These are phyloP conservation scores for Candida khao-thaluensis DNA, from an alignment of 805 yeast genomes.

Conservation along the genomic window DNA sequence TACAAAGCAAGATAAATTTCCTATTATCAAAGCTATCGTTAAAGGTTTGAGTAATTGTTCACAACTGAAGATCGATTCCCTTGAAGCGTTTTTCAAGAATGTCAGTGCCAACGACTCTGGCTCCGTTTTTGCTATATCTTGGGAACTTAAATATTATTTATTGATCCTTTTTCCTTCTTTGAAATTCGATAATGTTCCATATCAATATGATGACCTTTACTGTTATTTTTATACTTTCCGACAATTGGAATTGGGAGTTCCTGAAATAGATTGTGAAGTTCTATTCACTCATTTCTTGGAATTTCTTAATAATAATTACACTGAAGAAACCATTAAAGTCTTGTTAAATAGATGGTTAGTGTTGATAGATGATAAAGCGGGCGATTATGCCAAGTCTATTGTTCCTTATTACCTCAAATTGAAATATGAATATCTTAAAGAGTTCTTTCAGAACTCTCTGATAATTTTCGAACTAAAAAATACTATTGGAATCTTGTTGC, in stretches of 20 bases:
- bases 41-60: conserved; percentile 43
- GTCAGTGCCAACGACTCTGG: not conserved
- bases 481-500: not conserved
- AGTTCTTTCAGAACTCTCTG: not conserved
- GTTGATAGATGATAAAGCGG: conserved; percentile 29
- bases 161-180: conserved; percentile 18
- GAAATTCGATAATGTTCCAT: not conserved
- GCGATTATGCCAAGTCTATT: conserved; percentile 1
- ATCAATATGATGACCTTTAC: conserved; percentile 13
- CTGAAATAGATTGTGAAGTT: not conserved
- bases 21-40: conserved; percentile 17
- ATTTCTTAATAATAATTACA: conserved; percentile 10
- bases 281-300: conserved; percentile 14
- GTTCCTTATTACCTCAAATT: conserved; percentile 1
- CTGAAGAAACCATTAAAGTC: conserved; percentile 13
- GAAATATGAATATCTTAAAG: not conserved
- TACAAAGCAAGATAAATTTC: not conserved
- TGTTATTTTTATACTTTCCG: conserved; percentile 47
- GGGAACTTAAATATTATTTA: conserved; percentile 49
- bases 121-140: conserved; percentile 21
- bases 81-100: conserved; percentile 7
- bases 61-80: conserved; percentile 19
- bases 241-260: conserved; percentile 43
- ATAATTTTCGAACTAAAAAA: conserved; percentile 2
- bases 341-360: conserved; percentile 57